Base-by-base conservation (phyloP, 2,329 filamentous ascomycete species). In the Dothistroma septosporum region DNA sequence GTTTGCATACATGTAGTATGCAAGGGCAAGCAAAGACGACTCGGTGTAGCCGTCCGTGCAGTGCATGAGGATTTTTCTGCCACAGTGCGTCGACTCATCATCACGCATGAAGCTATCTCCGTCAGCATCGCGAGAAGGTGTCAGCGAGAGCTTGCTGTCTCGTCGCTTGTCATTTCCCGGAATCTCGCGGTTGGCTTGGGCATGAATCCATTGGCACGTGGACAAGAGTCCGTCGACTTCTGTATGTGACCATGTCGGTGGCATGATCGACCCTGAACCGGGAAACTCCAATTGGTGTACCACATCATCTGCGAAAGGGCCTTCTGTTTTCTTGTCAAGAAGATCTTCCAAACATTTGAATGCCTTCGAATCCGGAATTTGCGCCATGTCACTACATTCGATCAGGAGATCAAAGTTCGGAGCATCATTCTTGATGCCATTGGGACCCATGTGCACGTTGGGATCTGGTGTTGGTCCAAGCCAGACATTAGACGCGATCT, bases 11-110 rank as follows among this genome's bases (percentile, higher is more conserved):
- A 95, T 96, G 73, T 88, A 91, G 76, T 99, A 99, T 10, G 93
- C 91, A 44, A 99, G 85, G 1, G 85, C 91, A 19, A 99, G 82
- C 75, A 99, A 83, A 1, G 92, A 92, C 1, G 90, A 93, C 76
- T 99, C 94, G 0, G 94, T 99, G 71, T 99, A 99, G 19, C 94
- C 94, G 74, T 99, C 94, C 1, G 88, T 87, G 74, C 94, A 97
- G 75, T 97, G 93, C 46, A 99, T 90, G 33, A 97, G 83, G 35
- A 97, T 85, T 71, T 87, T 92, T 64, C 86, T 80, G 58, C 85
- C 80, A 35, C 76, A 76, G 3, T 46, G 48, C 14, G 22, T 47
- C 28, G 22, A 33, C 19, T 50, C 49, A 31, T 24, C 57, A 35
- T 53, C 22, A n/a, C 70, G 65, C 81, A 88, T 85, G 50, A 78